These are phyloP conservation scores for Trifolium repens DNA, from an alignment of 306 rosid species.

Conservation along the genomic window DNA sequence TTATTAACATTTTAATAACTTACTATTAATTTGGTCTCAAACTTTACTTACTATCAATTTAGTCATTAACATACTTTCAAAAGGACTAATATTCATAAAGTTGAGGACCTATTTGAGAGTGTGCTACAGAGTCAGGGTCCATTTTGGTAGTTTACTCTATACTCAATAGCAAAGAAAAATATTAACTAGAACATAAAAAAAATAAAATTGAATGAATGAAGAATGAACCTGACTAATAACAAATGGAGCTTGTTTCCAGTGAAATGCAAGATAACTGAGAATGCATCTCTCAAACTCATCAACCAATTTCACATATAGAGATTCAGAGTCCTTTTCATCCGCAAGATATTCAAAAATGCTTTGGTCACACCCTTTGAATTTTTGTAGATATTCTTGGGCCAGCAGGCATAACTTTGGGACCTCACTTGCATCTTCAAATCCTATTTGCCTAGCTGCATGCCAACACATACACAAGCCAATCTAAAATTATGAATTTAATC, in stretches of 20 bases:
- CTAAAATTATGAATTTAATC: background rate
- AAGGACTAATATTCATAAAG: too few species aligned
- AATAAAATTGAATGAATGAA: background rate
- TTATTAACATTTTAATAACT: too few species aligned
- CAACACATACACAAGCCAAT: background rate
- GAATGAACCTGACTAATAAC: conserved; percentile 61
- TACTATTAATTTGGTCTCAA: too few species aligned
- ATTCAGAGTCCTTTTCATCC: conserved; percentile 45
- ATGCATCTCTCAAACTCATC: conserved; percentile 77
- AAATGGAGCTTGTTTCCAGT: conserved; percentile 74
- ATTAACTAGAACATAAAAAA: background rate
- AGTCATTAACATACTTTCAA: too few species aligned
- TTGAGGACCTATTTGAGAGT: too few species aligned
- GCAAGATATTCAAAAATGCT: conserved; percentile 57
- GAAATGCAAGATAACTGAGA: conserved; percentile 77
- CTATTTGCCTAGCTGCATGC: conserved; percentile 83
- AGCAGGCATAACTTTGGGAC: conserved; percentile 63
- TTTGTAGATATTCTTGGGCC: conserved; percentile 62
- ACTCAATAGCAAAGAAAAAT: background rate
- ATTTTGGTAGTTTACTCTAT: too few species aligned
- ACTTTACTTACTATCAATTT: too few species aligned
- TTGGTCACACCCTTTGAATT: conserved; percentile 60
- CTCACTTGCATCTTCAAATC: conserved; percentile 60
- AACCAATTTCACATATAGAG: conserved; percentile 55
- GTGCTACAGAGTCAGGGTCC: too few species aligned